phyloP scores from a whole-genome alignment of 768 basidiomycete genomes.

The Rhodotorula kratochvilovae region DNA sequence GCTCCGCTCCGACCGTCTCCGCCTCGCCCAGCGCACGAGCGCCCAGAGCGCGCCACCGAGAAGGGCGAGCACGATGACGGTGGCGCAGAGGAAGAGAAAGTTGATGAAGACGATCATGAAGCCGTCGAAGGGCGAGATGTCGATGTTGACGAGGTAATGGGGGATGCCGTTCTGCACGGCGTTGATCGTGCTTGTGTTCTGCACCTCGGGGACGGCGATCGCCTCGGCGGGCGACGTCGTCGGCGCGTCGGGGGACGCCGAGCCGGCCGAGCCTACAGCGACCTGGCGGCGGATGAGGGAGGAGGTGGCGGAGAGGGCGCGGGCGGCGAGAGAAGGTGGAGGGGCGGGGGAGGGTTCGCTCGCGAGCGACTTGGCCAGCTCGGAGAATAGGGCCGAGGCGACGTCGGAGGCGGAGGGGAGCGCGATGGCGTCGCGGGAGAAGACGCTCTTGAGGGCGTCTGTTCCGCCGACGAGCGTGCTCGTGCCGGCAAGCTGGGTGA shows the following conservation, averaged over 20 bases:
- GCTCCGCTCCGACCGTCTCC: neutral
- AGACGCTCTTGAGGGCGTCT: constrained; percentile 36
- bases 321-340: neutral
- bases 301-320: neutral
- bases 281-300: neutral
- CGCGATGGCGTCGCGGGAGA: neutral
- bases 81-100: constrained; percentile 59
- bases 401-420: constrained; percentile 7
- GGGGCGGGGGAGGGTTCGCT: neutral
- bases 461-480: constrained; percentile 32
- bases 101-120: constrained; percentile 80
- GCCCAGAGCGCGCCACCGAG: constrained; percentile 44
- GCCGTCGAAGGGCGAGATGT: constrained; percentile 77
- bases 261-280: neutral
- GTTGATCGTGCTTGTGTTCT: constrained; percentile 53
- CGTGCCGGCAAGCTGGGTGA: constrained; percentile 52
- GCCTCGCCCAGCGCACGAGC: constrained; percentile 37
- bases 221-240: neutral
- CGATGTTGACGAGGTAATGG: constrained; percentile 49
- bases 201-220: constrained; percentile 42
- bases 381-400: neutral
- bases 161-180: constrained; percentile 37
- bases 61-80: constrained; percentile 57
- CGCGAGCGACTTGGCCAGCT: neutral
- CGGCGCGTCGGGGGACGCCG: constrained; percentile 4